Evolutionary conservation across 352 stramenopile species (phyloP).

Genomic region (Pythium dissotocum): DNA sequence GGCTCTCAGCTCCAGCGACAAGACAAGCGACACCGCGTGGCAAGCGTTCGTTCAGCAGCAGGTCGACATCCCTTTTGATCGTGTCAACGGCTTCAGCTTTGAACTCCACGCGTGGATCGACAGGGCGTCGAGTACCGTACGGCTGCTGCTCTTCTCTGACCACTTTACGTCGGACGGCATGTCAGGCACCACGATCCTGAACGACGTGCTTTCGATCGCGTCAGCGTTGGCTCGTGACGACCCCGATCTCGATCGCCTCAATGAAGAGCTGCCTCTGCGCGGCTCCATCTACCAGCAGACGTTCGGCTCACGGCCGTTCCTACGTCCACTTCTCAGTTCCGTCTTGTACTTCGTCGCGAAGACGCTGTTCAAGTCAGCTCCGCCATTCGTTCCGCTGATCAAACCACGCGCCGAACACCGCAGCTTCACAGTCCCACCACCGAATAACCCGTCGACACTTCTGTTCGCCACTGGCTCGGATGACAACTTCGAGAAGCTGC

Average conservation of each 20-base stretch:
- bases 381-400: constrained; percentile 32
- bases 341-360: constrained; percentile 29
- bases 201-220: constrained; percentile 29
- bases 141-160: constrained; percentile 52
- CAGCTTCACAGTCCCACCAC: constrained; percentile 13
- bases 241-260: neutral
- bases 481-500: constrained; percentile 28
- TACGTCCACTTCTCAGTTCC: constrained; percentile 12
- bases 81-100: constrained; percentile 8
- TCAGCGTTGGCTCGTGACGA: neutral
- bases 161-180: constrained; percentile 48
- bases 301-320: constrained; percentile 26
- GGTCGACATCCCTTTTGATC: constrained; percentile 12
- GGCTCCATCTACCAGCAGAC: constrained; percentile 44
- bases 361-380: constrained; percentile 12
- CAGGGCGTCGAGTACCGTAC: constrained; percentile 18
- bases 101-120: constrained; percentile 28
- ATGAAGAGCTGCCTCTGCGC: constrained; percentile 25
- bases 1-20: neutral
- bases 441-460: constrained; percentile 28
- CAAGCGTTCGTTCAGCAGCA: constrained; percentile 8
- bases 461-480: constrained; percentile 34
- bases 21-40: neutral
- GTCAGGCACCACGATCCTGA: constrained; percentile 38
- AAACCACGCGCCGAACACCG: constrained; percentile 30